Evolutionary conservation across 1,284 basidiomycete genomes (phyloP), one percentile per base, ranked within the genome.

Genomic region (Chalciporus sp.): DNA sequence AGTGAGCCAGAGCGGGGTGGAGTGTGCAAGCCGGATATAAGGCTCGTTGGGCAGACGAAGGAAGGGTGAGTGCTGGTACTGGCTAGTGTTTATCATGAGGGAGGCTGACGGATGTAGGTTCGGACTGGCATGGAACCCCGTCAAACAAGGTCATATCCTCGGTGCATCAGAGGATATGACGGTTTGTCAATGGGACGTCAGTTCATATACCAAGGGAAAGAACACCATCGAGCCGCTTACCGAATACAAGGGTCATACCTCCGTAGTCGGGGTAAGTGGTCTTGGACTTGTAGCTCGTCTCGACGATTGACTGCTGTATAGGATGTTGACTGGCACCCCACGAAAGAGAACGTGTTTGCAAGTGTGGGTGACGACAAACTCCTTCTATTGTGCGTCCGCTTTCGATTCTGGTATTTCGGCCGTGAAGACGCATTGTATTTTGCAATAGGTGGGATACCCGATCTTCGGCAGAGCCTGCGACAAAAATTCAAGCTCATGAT

Each of bases 321-420:
- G 92, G 97, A 99, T 68, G 95, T 99, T 2, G 95, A 97, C 60
- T 99, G 96, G 96, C 92, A 97, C 74, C 77, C 88, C 11, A 84
- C 83, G 19, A 80, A 91, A 68, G 93, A 95, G 54, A 86, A 88
- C 61, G 76, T 95, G 45, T 95, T 99, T 65, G 95, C 90, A 3
- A 97, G 94, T 59, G 96, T 98, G n/a, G 94, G 95, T 29, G 96
- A 99, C 64, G 96, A 99, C 72, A 91, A 90, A 66, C 86, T 92
- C 79, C 81, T 99, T 58, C 86, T 98, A 77, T 80, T 98, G 94
- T 97, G 66, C 66, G 66, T 61, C 23, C 26, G 27, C 14, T 17
- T 31, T 51, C 26, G 26, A 20, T 56, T 40, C 45, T 42, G 52
- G 58, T 28, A 27, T 56, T 42, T 42, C 35, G 52, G 60, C 37